Percentiles rank a stretch among this genome's conserved stretches.
These are phyloP conservation scores for Crithidia brevicula DNA, from an alignment of 208 protist genomes.

Conservation along the genomic window DNA sequence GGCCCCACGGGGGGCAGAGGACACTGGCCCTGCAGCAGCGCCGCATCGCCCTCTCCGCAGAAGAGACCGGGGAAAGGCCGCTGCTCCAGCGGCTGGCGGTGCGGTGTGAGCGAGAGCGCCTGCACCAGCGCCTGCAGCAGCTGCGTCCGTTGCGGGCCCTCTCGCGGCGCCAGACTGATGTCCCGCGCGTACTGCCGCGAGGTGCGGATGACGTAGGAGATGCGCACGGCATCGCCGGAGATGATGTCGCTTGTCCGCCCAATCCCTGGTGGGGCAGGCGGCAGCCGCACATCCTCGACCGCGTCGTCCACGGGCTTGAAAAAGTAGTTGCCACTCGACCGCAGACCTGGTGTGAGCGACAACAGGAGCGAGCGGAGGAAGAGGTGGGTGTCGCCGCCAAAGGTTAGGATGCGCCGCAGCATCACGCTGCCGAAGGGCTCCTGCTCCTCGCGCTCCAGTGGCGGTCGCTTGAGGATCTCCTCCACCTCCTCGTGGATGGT, in stretches of 20 bases:
- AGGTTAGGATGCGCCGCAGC: constrained; percentile 58
- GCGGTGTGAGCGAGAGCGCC: constrained; percentile 38
- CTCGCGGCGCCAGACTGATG: constrained; percentile 23
- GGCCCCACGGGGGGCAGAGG: constrained; percentile 49
- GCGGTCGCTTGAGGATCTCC: constrained; percentile 46
- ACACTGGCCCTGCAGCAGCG: constrained; percentile 39
- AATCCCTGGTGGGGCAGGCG: constrained; percentile 22
- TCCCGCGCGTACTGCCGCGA: constrained; percentile 39
- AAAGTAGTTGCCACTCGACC: constrained; percentile 69
- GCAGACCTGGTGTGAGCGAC: constrained; percentile 76
- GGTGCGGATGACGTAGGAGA: constrained; percentile 46
- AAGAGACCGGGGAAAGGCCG: constrained; percentile 60
- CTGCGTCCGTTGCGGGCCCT: constrained; percentile 8
- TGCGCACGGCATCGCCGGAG: constrained; percentile 53
- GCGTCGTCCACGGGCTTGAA: constrained; percentile 28
- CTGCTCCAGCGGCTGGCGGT: constrained; percentile 55
- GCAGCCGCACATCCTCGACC: constrained; percentile 27
- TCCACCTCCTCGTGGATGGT: constrained; percentile 42
- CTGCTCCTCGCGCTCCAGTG: constrained; percentile 66
- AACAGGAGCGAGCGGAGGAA: constrained; percentile 70
- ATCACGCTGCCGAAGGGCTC: constrained; percentile 79
- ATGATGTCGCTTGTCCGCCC: constrained; percentile 64
- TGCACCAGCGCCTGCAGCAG: constrained; percentile 47
- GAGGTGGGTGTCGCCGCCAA: constrained; percentile 61
- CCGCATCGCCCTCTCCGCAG: constrained; percentile 33